phyloP scores from a whole-genome alignment of 1,284 basidiomycete species.

The Athelia psychrophila region DNA sequence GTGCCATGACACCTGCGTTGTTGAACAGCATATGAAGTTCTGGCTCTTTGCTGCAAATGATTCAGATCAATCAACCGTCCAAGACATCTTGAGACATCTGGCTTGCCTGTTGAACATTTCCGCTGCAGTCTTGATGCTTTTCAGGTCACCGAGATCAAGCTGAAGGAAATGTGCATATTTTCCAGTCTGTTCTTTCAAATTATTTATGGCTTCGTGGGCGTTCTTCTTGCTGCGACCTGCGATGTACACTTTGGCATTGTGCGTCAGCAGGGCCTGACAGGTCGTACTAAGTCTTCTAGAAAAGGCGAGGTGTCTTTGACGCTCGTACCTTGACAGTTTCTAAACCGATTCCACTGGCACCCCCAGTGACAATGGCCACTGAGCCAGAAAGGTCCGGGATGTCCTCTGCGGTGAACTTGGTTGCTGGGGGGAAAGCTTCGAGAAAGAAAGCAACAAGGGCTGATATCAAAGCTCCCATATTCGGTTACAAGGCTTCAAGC shows the following conservation, averaged over 20 bases:
- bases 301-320: background rate
- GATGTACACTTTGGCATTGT: slow-evolving; percentile 49
- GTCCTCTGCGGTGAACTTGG: slow-evolving; percentile 12
- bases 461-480: too few relatives aligned
- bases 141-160: slow-evolving; percentile 46
- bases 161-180: slow-evolving; percentile 38
- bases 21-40: slow-evolving; percentile 27
- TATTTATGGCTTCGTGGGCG: slow-evolving; percentile 38
- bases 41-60: slow-evolving; percentile 23
- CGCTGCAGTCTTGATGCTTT: slow-evolving; percentile 35
- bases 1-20: slow-evolving; percentile 36
- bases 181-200: slow-evolving; percentile 30
- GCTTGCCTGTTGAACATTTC: slow-evolving; percentile 32
- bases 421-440: slow-evolving; percentile 14
- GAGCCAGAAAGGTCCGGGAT: slow-evolving; percentile 32
- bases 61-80: too few relatives aligned
- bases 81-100: too few relatives aligned
- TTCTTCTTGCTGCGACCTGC: slow-evolving; percentile 39
- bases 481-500: too few relatives aligned
- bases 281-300: too few relatives aligned
- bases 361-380: slow-evolving; percentile 30
- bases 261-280: slow-evolving; percentile 18
- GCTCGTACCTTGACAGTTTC: background rate
- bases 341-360: slow-evolving; percentile 23
- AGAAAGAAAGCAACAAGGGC: background rate